Percentiles rank a stretch among this genome's conserved stretches.
phyloP scores from a whole-genome alignment of 192 early-diverging fungal genomes.

The Entomortierella parvispora region DNA sequence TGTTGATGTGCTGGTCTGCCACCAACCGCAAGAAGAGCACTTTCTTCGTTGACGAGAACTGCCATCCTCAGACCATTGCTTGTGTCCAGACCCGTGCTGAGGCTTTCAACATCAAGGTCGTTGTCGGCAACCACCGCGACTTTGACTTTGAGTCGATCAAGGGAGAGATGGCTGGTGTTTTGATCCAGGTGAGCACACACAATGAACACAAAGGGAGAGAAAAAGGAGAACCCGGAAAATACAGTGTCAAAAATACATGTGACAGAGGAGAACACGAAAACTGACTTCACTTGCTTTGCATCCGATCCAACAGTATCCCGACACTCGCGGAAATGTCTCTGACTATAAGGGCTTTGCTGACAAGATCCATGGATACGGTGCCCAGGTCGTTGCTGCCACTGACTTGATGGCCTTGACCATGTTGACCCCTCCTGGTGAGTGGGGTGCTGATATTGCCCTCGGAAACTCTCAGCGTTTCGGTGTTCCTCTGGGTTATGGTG shows the following conservation, averaged over 20 bases:
- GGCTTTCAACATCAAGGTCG: slow-evolving; percentile 91
- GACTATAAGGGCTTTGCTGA: slow-evolving; percentile 86
- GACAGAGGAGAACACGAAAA: slow-evolving; percentile 1
- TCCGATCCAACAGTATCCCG: slow-evolving; percentile 82
- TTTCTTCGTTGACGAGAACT: slow-evolving; percentile 94
- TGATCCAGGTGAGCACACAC: slow-evolving; percentile 81
- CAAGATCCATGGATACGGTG: slow-evolving; percentile 81
- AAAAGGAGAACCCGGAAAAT: slow-evolving; percentile 11
- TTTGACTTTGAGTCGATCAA: slow-evolving; percentile 82
- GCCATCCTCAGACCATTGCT: slow-evolving; percentile 96
- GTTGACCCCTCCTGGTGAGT: slow-evolving; percentile 93
- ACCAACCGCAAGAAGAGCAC: slow-evolving; percentile 83
- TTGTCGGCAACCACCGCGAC: slow-evolving; percentile 82
- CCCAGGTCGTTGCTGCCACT: slow-evolving; percentile 91
- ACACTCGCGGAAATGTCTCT: slow-evolving; percentile 84
- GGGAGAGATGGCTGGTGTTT: slow-evolving; percentile 87
- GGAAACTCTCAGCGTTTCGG: slow-evolving; percentile 99
- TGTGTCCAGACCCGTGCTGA: slow-evolving; percentile 94
- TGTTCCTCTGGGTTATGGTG: slow-evolving; percentile 98
- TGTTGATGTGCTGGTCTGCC: slow-evolving; percentile 86
- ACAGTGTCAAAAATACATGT: background rate
- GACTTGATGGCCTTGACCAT: slow-evolving; percentile 94
- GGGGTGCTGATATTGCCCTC: slow-evolving; percentile 97
- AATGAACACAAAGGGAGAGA: too few relatives aligned
- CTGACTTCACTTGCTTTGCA: background rate